A percentile compares a stretch with the other conserved stretches of the same genome.
Evolutionary conservation across 176 grass and related monocot species (phyloP).

Genomic region (Pontederia crassipes): DNA sequence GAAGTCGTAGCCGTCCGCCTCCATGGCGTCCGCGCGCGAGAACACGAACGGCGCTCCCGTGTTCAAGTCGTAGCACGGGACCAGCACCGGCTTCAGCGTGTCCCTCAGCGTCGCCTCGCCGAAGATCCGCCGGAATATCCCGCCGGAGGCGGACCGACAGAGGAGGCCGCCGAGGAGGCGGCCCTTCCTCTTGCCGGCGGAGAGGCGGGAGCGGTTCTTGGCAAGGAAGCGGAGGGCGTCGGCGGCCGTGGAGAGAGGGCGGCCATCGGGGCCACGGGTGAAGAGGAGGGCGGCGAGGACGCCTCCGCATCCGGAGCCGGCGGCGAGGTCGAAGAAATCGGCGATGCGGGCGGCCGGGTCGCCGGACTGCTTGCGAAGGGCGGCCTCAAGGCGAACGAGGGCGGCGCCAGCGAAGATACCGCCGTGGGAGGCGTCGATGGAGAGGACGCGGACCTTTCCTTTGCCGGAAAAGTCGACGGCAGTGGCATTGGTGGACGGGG

Average conservation of each 20-base stretch:
- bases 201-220: constrained; percentile 9
- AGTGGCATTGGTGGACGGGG: neutral
- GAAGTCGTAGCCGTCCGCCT: constrained; percentile 12
- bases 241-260: neutral
- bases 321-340: constrained; percentile 17
- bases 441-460: constrained; percentile 11
- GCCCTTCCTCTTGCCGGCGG: neutral
- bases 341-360: constrained; percentile 1
- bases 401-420: constrained; percentile 6
- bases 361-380: constrained; percentile 9
- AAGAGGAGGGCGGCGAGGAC: constrained; percentile 14
- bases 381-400: constrained; percentile 12
- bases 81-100: constrained; percentile 9
- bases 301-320: constrained; percentile 13
- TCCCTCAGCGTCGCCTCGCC: neutral
- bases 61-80: constrained; percentile 17
- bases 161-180: neutral
- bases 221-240: constrained; percentile 14
- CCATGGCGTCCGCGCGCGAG: constrained; percentile 17
- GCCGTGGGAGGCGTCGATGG: constrained; percentile 15
- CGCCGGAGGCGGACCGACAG: neutral
- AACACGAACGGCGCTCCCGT: constrained; percentile 18
- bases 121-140: neutral
- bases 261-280: constrained; percentile 13
- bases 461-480: neutral